A percentile compares a stretch with the other conserved stretches of the same genome.
Evolutionary conservation across 2,329 filamentous ascomycete genomes (phyloP).

Genomic region (Beauveria brongniartii): DNA sequence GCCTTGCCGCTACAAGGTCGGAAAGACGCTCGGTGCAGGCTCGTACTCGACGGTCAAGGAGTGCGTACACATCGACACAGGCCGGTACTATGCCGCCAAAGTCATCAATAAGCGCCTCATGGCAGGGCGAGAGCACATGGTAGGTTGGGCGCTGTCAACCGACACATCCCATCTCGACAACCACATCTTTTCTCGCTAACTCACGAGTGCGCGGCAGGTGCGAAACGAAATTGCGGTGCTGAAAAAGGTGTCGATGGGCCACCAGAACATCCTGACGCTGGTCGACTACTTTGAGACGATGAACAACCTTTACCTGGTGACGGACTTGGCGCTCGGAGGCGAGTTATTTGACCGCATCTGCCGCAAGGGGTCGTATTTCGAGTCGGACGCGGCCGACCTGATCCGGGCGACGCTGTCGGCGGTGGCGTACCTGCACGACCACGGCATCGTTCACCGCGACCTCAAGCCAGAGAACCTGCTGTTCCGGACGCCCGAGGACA

Average conservation of each 20-base stretch:
- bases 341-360: conserved; percentile 98
- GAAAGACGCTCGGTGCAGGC: conserved; percentile 91
- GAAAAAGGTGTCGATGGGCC: conserved; percentile 97
- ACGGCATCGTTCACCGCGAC: conserved; percentile 96
- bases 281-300: conserved; percentile 99
- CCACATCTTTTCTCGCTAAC: background rate
- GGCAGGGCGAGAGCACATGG: conserved; percentile 97
- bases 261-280: conserved; percentile 94
- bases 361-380: conserved; percentile 96
- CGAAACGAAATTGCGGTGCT: conserved; percentile 97
- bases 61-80: conserved; percentile 96
- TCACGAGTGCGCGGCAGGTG: conserved; percentile 45
- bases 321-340: conserved; percentile 89
- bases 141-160: conserved; percentile 31
- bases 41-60: conserved; percentile 99
- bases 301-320: conserved; percentile 98
- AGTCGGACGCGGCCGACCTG: conserved; percentile 90
- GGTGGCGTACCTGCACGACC: conserved; percentile 97
- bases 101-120: conserved; percentile 99
- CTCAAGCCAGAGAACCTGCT: conserved; percentile 95
- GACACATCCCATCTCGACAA: background rate
- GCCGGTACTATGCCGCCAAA: conserved; percentile 96
- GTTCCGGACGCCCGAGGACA: conserved; percentile 95
- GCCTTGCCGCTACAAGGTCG: conserved; percentile 96
- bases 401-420: conserved; percentile 92